Conservation (phyloP, 2,329 filamentous ascomycete genomes). For the Cladosporium austrohemisphaericum region DNA sequence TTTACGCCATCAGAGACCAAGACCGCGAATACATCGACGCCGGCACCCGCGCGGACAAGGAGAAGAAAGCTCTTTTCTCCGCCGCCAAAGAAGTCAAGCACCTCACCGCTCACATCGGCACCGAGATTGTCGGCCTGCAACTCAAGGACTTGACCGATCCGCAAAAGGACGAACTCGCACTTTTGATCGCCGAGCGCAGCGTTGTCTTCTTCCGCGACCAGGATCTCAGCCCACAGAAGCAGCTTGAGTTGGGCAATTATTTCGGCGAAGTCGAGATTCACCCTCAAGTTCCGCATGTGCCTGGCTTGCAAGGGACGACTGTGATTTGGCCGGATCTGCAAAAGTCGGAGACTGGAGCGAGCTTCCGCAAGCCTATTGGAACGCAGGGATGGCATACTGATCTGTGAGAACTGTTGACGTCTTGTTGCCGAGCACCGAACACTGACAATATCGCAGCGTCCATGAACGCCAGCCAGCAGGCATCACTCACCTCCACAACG, state of each 20-base stretch:
- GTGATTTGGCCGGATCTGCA: slow-evolving; percentile 65
- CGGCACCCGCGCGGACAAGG: slow-evolving; percentile 60
- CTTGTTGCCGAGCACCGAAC: neutral
- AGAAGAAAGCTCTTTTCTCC: slow-evolving; percentile 57
- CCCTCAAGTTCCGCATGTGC: slow-evolving; percentile 68
- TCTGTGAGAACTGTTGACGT: slow-evolving; percentile 23
- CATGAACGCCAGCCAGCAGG: slow-evolving; percentile 68
- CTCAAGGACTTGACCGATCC: slow-evolving; percentile 57
- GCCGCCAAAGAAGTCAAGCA: slow-evolving; percentile 62
- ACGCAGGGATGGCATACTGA: slow-evolving; percentile 61
- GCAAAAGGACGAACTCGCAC: slow-evolving; percentile 59
- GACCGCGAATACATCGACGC: slow-evolving; percentile 57
- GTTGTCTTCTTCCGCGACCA: slow-evolving; percentile 67
- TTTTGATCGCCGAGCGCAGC: slow-evolving; percentile 60
- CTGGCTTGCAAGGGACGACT: slow-evolving; percentile 58
- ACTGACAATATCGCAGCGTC: slow-evolving; percentile 49
- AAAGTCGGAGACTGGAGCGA: slow-evolving; percentile 57
- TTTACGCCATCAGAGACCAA: slow-evolving; percentile 59
- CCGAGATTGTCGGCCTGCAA: slow-evolving; percentile 61
- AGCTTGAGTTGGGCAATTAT: slow-evolving; percentile 59
- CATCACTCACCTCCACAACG: slow-evolving; percentile 32
- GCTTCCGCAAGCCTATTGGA: slow-evolving; percentile 65
- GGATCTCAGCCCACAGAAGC: slow-evolving; percentile 58
- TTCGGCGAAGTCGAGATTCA: slow-evolving; percentile 66
- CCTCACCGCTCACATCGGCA: slow-evolving; percentile 60